Evolutionary conservation across 1,284 basidiomycete genomes (phyloP), one percentile per base, ranked within the genome.

Genomic region (Sutorius eximius): DNA sequence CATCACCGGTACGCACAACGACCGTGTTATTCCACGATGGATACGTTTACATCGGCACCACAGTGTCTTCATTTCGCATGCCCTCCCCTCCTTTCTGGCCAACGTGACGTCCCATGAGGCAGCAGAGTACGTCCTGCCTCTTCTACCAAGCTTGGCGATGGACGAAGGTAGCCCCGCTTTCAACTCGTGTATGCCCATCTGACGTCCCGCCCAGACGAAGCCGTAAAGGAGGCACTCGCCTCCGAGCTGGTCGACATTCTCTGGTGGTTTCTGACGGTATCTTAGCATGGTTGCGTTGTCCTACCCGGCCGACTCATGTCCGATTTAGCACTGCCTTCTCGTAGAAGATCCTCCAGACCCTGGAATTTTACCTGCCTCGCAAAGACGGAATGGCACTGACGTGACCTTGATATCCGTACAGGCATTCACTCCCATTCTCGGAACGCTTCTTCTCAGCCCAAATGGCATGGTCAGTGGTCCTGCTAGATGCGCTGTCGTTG

Each of bases 121-220:
- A 3, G 88, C 95, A 63, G 92, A 95, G 71, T 99, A 97, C 70
- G 92, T 99, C 48, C 77, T 98, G 13, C 95, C 95, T 1, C 80
- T 98, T 18, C 82, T 99, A 56, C 91, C 86, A 51, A 85, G 85
- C 24, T 84, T 98, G 32, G 93, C 92, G 3, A 86, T 91, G 71
- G 95, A 98, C 67, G 85, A 91, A 70, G 91, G 91, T 91, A 61
- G 77, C 20, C 41, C n/a, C 42, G 16, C 20, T 36, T 41, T 37
- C 52, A 46, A 42, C 53, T 51, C 45, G 37, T 48, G 30, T 42
- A 43, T 49, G 47, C 48, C 22, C 49, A 41, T 47, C 51, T 64
- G n/a, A 59, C 57, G 53, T 33, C 29, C 43, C 36, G 43, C 57
- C 50, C 66, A 92, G 95, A 98, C 61, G 93, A 96, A 62, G 75